These are phyloP conservation scores for Xylaria sp. DNA, from an alignment of 2,329 filamentous ascomycete genomes.

Conservation along the genomic window DNA sequence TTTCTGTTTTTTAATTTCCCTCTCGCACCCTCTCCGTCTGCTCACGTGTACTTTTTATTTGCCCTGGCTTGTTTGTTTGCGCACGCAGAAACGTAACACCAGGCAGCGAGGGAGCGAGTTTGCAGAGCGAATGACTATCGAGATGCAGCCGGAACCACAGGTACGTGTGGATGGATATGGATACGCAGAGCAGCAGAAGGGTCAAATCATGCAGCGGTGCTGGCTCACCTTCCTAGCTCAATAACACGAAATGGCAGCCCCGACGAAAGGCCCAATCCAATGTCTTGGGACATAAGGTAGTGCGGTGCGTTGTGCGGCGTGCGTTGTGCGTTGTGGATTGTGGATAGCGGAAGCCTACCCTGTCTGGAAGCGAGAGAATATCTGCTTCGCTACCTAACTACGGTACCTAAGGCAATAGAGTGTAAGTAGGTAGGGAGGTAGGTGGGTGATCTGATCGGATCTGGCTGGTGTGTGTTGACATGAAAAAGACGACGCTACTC, in stretches of 20 bases:
- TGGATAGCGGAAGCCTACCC: constrained; percentile 2
- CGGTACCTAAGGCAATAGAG: not conserved
- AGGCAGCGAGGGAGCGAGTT: constrained; percentile 23
- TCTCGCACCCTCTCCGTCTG: constrained; percentile 36
- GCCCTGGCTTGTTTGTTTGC: constrained; percentile 47
- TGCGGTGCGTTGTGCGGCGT: not conserved
- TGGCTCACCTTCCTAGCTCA: constrained; percentile 48
- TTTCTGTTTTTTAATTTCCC: not conserved
- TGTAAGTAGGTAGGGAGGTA: not conserved
- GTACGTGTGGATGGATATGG: constrained; percentile 8
- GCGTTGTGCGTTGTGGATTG: too few species aligned
- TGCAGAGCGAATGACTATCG: constrained; percentile 15
- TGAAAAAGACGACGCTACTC: constrained; percentile 11
- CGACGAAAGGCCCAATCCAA: constrained; percentile 25
- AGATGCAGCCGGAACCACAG: constrained; percentile 23
- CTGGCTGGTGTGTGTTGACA: not conserved
- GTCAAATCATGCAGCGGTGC: constrained; percentile 42
- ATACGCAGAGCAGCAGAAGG: constrained; percentile 34
- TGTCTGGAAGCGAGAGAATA: constrained; percentile 10
- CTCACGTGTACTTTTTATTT: constrained; percentile 53
- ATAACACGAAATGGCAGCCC: constrained; percentile 14
- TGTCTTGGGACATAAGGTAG: constrained; percentile 17
- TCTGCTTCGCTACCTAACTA: not conserved
- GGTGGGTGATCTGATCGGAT: not conserved
- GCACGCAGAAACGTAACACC: constrained; percentile 12